Evolutionary conservation across 371 early-diverging fungal genomes (phyloP).

Genomic region (Dipsacomyces acuminosporus): DNA sequence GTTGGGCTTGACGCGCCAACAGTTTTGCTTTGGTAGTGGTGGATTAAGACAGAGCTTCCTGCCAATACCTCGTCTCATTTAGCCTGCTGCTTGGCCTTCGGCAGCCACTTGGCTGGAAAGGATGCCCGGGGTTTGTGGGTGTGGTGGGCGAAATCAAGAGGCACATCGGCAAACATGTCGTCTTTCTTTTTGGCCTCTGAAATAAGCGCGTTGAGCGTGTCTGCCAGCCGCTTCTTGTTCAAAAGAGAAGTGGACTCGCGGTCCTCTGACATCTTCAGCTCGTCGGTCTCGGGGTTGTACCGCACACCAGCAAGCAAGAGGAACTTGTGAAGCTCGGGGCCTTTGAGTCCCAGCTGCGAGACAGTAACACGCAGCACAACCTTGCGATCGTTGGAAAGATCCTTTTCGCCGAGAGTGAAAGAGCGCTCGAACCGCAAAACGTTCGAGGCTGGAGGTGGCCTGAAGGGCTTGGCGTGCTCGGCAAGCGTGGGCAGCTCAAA

Average conservation of each 20-base stretch:
- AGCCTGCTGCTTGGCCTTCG: slow-evolving; percentile 7
- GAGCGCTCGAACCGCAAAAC: slow-evolving; percentile 41
- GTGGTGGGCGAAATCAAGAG: slow-evolving; percentile 27
- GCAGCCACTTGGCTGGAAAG: slow-evolving; percentile 25
- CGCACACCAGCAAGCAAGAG: slow-evolving; percentile 42
- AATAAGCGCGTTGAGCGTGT: slow-evolving; percentile 34
- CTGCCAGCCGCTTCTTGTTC: slow-evolving; percentile 44
- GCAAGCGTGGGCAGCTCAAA: slow-evolving; percentile 44
- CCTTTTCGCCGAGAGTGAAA: slow-evolving; percentile 34
- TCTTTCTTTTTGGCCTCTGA: slow-evolving; percentile 41
- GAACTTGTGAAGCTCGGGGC: slow-evolving; percentile 43
- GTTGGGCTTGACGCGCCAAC: too few relatives aligned
- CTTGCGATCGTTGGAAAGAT: slow-evolving; percentile 32
- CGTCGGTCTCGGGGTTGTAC: slow-evolving; percentile 44
- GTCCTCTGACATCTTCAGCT: slow-evolving; percentile 42
- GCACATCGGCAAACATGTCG: slow-evolving; percentile 33
- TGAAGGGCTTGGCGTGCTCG: slow-evolving; percentile 39
- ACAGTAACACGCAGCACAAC: slow-evolving; percentile 37
- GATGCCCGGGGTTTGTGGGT: slow-evolving; percentile 15
- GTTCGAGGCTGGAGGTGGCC: slow-evolving; percentile 21
- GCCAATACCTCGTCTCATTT: slow-evolving; percentile 28
- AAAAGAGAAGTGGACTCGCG: slow-evolving; percentile 36
- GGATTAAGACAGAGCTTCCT: slow-evolving; percentile 20
- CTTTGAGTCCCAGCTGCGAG: slow-evolving; percentile 27
- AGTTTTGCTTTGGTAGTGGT: too few relatives aligned